These are phyloP conservation scores for Tulasnella sp. DNA, from an alignment of 768 basidiomycete species.

Conservation along the genomic window DNA sequence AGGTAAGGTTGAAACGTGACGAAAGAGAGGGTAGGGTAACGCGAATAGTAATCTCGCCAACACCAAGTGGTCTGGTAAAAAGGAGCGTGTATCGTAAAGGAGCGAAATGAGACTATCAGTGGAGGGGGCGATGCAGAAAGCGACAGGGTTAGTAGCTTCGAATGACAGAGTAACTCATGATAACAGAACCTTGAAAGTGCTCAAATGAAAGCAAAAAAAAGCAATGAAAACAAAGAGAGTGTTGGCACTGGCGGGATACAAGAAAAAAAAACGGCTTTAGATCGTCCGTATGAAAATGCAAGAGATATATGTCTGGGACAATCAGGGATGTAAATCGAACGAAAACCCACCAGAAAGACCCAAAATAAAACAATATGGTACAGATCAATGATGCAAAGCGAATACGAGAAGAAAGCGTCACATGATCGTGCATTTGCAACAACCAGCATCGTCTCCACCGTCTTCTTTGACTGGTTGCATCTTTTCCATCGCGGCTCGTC, in stretches of 20 bases:
- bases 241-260: background rate
- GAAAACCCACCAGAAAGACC: background rate
- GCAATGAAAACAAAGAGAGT: no score
- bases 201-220: no score
- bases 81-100: no score
- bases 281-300: constrained; percentile 20
- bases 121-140: no score
- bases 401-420: constrained; percentile 25
- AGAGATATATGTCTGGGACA: background rate
- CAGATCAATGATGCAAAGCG: background rate
- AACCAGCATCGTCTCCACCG: constrained; percentile 42
- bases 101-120: no score
- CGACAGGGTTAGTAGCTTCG: no score
- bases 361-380: background rate
- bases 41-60: no score
- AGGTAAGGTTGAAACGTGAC: no score
- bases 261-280: constrained; percentile 17
- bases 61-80: no score
- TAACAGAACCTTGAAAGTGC: no score
- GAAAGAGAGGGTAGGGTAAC: no score
- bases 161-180: no score
- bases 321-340: background rate
- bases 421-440: constrained; percentile 80
- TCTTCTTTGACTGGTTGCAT: constrained; percentile 24
- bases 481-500: constrained; percentile 10